Percentiles rank a stretch among this genome's conserved stretches.
phyloP scores from a whole-genome alignment of 768 basidiomycete genomes.

The Leccinum boreale region DNA sequence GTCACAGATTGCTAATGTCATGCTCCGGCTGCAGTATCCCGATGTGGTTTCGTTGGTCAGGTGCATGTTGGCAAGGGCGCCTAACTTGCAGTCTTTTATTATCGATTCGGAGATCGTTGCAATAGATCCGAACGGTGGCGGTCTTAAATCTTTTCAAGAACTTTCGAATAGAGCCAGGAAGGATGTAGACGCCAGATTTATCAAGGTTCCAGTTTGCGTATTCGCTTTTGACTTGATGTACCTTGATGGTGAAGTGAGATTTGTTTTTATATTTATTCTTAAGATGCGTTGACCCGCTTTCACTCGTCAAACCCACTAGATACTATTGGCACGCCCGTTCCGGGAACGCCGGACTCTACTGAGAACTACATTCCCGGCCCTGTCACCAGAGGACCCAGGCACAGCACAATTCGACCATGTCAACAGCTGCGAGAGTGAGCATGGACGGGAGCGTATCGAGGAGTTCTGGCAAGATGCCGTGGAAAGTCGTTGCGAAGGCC shows the following conservation, averaged over 20 bases:
- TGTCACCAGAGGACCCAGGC: constrained; percentile 40
- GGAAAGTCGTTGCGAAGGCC: constrained; percentile 80
- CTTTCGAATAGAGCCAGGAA: constrained; percentile 83
- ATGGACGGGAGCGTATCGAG: constrained; percentile 60
- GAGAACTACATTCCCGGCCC: constrained; percentile 56
- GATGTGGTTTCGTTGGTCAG: constrained; percentile 65
- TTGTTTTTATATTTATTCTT: neutral
- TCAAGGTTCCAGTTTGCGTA: constrained; percentile 78
- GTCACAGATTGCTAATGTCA: constrained; percentile 7
- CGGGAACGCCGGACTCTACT: constrained; percentile 67
- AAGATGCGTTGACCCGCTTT: neutral
- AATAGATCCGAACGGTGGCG: constrained; percentile 60
- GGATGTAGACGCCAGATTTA: constrained; percentile 69
- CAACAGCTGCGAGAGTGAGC: constrained; percentile 62
- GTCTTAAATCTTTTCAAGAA: constrained; percentile 79
- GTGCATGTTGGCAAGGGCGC: constrained; percentile 42
- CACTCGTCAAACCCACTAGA: constrained; percentile 36
- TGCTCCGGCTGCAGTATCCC: constrained; percentile 58
- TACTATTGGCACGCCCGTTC: constrained; percentile 65
- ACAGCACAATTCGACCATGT: constrained; percentile 72
- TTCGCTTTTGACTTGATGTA: constrained; percentile 90
- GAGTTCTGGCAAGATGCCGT: constrained; percentile 76
- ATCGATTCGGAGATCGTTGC: constrained; percentile 89
- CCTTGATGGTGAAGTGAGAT: constrained; percentile 71
- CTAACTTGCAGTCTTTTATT: constrained; percentile 59